Base-by-base conservation (phyloP, 2,329 filamentous ascomycete species). In the Fusarium annulatum region DNA sequence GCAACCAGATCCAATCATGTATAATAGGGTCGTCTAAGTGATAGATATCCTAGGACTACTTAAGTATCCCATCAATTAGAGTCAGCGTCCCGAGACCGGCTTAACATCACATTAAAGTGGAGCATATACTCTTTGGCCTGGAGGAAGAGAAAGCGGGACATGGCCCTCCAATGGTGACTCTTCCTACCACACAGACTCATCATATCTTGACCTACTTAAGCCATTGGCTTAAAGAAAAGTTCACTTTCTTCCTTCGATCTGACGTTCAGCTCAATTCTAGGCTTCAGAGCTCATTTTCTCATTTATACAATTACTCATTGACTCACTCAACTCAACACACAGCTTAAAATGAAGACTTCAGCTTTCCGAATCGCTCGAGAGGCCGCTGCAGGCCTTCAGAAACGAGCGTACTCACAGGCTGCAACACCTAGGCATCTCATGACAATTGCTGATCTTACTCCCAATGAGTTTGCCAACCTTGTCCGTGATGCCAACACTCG, bases 401-500 rank as follows among this genome's bases (percentile, higher is more conserved):
- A 80, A 67, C 82, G 87, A 69, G 79, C 83, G 34, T 86, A 86
- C 68, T 86, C 86, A 43, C 76, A 82, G 61, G 67, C 80, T 11
- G 59, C 82, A 4, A 73, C 77, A 38, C 93, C 94, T 55, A 92
- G 96, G 74, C 96, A 98, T 87, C 88, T 99, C 59, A 92, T 98
- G 84, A 97, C 95, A 61, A 97, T 98, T 79, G 91, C 91, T 60
- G 95, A 99, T 80, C 88, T 99, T 66, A 91, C 91, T 3, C 88
- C 94, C 11, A 84, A 88, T 51, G 96, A 99, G 84, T 90, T 99
- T 78, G 90, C 91, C 39, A 90, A 90, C 30, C 89, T 99, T 64
- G 92, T 99, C 65, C 91, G 91, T 80, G 96, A 96, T 90, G 96
- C 94, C 57, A 87, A 90, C 30, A 84, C 88, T 48, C 90, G 94